These are phyloP conservation scores for Monosporascus sp. DNA, from an alignment of 2,329 filamentous ascomycete species.

Conservation along the genomic window DNA sequence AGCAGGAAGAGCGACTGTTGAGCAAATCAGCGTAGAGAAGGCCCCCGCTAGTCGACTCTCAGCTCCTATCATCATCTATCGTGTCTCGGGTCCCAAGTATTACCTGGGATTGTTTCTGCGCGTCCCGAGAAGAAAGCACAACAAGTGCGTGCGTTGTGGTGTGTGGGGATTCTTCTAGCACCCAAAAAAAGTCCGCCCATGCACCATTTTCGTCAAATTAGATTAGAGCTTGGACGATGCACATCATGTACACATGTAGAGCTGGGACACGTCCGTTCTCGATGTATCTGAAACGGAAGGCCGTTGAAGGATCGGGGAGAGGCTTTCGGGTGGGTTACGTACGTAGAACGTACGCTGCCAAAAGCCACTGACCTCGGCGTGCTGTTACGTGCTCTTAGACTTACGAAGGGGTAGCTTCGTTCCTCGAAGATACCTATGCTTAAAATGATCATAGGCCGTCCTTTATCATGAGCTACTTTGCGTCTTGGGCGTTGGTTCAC, in stretches of 20 bases:
- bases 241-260: not conserved
- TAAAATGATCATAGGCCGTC: not conserved
- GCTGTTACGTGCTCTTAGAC: not conserved
- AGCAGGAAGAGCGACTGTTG: not conserved
- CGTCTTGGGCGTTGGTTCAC: not conserved
- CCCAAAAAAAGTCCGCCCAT: conserved; percentile 33
- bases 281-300: not conserved
- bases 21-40: not conserved
- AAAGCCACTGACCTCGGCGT: not conserved
- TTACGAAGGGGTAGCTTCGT: not conserved
- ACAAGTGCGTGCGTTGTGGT: not conserved
- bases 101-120: not conserved
- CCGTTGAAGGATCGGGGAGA: not conserved
- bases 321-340: not conserved
- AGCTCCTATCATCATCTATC: not conserved
- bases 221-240: conserved; percentile 2
- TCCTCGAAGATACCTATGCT: not conserved
- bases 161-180: conserved; percentile 16
- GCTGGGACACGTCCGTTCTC: not conserved
- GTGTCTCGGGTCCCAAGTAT: not conserved
- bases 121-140: not conserved
- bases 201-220: conserved; percentile 23
- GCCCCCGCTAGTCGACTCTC: not conserved
- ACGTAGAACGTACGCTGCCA: not conserved
- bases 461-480: not conserved